Percentiles rank a stretch among this genome's conserved stretches.
These are phyloP conservation scores for Drechmeria coniospora DNA, from an alignment of 2,329 filamentous ascomycete species.

Conservation along the genomic window DNA sequence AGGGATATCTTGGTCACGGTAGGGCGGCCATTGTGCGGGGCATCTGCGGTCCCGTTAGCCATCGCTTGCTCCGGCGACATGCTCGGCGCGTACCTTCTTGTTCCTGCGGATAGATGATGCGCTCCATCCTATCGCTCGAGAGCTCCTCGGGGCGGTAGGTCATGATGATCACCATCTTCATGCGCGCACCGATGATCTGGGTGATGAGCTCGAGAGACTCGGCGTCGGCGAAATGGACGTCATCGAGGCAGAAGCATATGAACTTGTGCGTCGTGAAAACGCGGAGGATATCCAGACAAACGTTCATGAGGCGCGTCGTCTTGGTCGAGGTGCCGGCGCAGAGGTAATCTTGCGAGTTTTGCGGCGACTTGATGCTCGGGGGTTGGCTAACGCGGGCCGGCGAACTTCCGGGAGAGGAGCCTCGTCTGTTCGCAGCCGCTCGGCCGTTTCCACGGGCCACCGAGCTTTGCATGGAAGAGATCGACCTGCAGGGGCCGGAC, in stretches of 20 bases:
- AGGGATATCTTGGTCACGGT: constrained; percentile 57
- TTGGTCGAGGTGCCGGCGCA: constrained; percentile 43
- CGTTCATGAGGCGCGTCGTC: constrained; percentile 67
- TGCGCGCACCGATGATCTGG: constrained; percentile 61
- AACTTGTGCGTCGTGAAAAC: constrained; percentile 72
- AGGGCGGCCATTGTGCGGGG: constrained; percentile 30
- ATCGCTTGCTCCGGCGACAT: background rate
- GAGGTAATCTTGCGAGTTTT: constrained; percentile 44
- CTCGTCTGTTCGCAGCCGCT: constrained; percentile 24
- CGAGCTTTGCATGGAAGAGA: constrained; percentile 20
- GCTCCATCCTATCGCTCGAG: constrained; percentile 36
- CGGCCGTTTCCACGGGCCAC: constrained; percentile 16
- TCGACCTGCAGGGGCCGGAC: constrained; percentile 15
- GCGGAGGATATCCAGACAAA: constrained; percentile 71
- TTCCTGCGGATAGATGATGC: constrained; percentile 37
- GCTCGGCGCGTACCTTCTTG: constrained; percentile 28
- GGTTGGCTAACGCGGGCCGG: constrained; percentile 17
- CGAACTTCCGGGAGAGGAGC: constrained; percentile 32
- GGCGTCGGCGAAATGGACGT: constrained; percentile 78
- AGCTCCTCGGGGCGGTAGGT: constrained; percentile 59
- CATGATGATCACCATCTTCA: constrained; percentile 70
- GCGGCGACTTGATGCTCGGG: constrained; percentile 25
- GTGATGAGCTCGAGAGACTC: constrained; percentile 75
- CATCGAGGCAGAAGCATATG: constrained; percentile 78
- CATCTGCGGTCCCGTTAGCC: constrained; percentile 20